A percentile compares a stretch with the other conserved stretches of the same genome.
These are phyloP conservation scores for Trichoderma pleuroti DNA, from an alignment of 2,329 filamentous ascomycete species.

Conservation along the genomic window DNA sequence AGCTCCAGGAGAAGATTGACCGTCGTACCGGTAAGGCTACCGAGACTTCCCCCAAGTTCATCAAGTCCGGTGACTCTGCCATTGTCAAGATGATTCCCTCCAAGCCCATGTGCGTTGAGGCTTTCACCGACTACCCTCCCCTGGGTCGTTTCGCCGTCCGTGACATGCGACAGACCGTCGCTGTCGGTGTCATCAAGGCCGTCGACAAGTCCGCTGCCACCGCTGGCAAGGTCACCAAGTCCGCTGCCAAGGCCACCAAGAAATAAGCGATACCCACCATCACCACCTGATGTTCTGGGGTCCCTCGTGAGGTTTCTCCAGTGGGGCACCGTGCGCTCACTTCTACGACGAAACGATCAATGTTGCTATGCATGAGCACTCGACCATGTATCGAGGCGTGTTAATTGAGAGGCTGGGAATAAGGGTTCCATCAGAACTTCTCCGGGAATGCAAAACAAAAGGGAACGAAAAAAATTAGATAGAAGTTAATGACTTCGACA, in stretches of 20 bases:
- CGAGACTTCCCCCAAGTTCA: slow-evolving; percentile 93
- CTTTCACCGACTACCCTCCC: slow-evolving; percentile 99
- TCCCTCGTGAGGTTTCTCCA: slow-evolving; percentile 26
- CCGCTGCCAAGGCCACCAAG: slow-evolving; percentile 70
- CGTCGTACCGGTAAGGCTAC: slow-evolving; percentile 98
- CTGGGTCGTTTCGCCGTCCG: slow-evolving; percentile 99
- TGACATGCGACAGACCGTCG: slow-evolving; percentile 92
- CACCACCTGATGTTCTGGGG: slow-evolving; percentile 26
- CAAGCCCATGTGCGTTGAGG: slow-evolving; percentile 99
- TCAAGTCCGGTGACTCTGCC: slow-evolving; percentile 99
- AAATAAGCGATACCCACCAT: slow-evolving; percentile 53
- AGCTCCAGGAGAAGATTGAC: slow-evolving; percentile 99
- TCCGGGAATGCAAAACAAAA: slow-evolving; percentile 46
- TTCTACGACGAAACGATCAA: slow-evolving; percentile 46
- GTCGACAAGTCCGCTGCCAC: slow-evolving; percentile 62
- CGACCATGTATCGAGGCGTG: slow-evolving; percentile 41
- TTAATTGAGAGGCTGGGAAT: slow-evolving; percentile 41
- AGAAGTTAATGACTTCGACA: slow-evolving; percentile 37
- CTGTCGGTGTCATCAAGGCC: slow-evolving; percentile 92
- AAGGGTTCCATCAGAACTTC: slow-evolving; percentile 39
- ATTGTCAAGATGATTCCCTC: slow-evolving; percentile 99
- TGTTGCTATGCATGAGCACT: slow-evolving; percentile 44
- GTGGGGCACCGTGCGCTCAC: slow-evolving; percentile 36
- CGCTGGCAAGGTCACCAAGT: slow-evolving; percentile 67
- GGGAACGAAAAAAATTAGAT: slow-evolving; percentile 46